Evolutionary conservation across 1,139 yeast genomes (phyloP).

Genomic region (Taphrina confusa): DNA sequence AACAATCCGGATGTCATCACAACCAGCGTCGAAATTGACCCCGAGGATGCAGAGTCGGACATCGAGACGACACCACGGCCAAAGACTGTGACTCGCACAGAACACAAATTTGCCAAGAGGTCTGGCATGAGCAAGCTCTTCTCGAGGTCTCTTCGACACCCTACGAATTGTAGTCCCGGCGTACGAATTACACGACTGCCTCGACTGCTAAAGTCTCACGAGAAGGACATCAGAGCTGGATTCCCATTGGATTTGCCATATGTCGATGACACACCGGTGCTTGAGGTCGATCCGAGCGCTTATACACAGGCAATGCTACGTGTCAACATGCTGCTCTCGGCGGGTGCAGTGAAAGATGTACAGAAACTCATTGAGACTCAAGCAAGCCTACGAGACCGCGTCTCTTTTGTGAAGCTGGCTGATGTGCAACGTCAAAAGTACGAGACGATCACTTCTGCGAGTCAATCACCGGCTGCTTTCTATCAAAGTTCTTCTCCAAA

Average conservation of each 20-base stretch:
- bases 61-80: conserved; percentile 13
- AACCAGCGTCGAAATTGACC: conserved; percentile 25
- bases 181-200: conserved; percentile 15
- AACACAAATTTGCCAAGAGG: background rate
- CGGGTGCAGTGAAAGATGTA: background rate
- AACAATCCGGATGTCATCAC: conserved; percentile 31
- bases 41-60: conserved; percentile 11
- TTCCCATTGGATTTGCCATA: conserved; percentile 4
- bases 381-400: background rate
- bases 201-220: background rate
- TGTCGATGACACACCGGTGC: background rate
- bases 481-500: background rate
- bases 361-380: conserved; percentile 7
- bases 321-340: conserved; percentile 11
- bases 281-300: conserved; percentile 2
- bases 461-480: background rate
- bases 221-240: conserved; percentile 9
- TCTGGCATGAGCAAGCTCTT: conserved; percentile 17
- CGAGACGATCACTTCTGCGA: background rate
- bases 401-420: conserved; percentile 12
- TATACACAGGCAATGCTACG: conserved; percentile 8
- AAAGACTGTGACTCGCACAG: background rate
- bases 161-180: background rate
- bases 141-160: background rate
- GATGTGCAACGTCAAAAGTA: background rate